Conservation (phyloP, 2,329 filamentous ascomycete genomes). For the Epichloe baconii region DNA sequence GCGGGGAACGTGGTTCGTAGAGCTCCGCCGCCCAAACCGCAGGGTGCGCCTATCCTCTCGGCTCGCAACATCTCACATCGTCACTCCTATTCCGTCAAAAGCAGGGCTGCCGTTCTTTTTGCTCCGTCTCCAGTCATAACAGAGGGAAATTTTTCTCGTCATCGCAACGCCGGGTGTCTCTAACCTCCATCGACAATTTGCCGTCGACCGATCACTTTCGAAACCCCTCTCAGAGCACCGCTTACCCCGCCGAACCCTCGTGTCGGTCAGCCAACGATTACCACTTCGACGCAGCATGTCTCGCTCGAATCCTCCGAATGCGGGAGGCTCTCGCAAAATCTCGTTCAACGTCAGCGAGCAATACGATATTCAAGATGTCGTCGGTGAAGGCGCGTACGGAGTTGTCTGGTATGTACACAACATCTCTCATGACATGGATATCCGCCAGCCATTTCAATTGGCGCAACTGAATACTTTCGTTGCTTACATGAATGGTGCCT, state of each 20-base stretch:
- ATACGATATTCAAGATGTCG: conserved; percentile 98
- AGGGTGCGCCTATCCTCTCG: conserved; percentile 1
- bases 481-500: background rate
- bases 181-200: background rate
- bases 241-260: conserved; percentile 1
- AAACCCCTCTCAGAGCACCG: background rate
- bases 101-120: background rate
- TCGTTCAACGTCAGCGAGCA: conserved; percentile 99
- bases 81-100: background rate
- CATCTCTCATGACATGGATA: background rate
- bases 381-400: conserved; percentile 95
- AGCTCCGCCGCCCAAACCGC: conserved; percentile 1
- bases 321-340: conserved; percentile 71
- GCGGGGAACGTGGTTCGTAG: conserved; percentile 5
- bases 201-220: background rate
- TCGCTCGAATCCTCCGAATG: conserved; percentile 42
- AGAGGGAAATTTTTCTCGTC: background rate
- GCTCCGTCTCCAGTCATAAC: background rate
- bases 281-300: conserved; percentile 33
- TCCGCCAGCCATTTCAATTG: background rate
- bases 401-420: conserved; percentile 66
- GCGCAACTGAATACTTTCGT: background rate
- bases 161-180: background rate
- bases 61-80: conserved; percentile 1
- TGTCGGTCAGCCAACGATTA: background rate